phyloP scores from a whole-genome alignment of 2,329 filamentous ascomycete species.

The Fusarium domesticum region DNA sequence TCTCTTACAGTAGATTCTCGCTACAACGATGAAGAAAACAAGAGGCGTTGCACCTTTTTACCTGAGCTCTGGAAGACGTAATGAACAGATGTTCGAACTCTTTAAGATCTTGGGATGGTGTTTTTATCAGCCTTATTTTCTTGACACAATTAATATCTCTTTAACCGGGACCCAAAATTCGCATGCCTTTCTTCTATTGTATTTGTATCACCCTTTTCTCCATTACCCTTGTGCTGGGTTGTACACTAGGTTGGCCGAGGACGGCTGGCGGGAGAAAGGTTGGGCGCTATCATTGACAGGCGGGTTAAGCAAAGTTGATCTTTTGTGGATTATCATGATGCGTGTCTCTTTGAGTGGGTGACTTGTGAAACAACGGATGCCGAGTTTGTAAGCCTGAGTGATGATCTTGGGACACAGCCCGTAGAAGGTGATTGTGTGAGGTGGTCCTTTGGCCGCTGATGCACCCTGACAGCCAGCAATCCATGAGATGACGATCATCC shows the following conservation, averaged over 20 bases:
- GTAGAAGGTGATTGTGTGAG: too few species aligned
- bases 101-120: slow-evolving; percentile 28
- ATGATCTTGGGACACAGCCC: too few species aligned
- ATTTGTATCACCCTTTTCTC: slow-evolving; percentile 36
- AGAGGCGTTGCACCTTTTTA: slow-evolving; percentile 25
- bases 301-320: slow-evolving; percentile 20
- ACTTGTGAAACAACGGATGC: background rate
- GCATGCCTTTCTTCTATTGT: slow-evolving; percentile 32
- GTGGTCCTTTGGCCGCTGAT: too few species aligned
- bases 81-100: slow-evolving; percentile 28
- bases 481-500: too few species aligned
- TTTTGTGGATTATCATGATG: slow-evolving; percentile 9
- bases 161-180: slow-evolving; percentile 28
- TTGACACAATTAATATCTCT: slow-evolving; percentile 33
- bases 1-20: slow-evolving; percentile 38
- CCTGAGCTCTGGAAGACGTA: slow-evolving; percentile 28
- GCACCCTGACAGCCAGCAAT: too few species aligned
- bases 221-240: slow-evolving; percentile 35
- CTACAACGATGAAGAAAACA: slow-evolving; percentile 31
- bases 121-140: slow-evolving; percentile 29
- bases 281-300: slow-evolving; percentile 34
- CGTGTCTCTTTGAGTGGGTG: slow-evolving; percentile 4
- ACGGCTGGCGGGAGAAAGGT: slow-evolving; percentile 32
- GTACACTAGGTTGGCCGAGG: slow-evolving; percentile 37
- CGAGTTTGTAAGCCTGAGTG: background rate